Percentiles rank a stretch among this genome's conserved stretches.
Evolutionary conservation across 495 filamentous ascomycete genomes (phyloP).

Genomic region (Daldinia loculata): DNA sequence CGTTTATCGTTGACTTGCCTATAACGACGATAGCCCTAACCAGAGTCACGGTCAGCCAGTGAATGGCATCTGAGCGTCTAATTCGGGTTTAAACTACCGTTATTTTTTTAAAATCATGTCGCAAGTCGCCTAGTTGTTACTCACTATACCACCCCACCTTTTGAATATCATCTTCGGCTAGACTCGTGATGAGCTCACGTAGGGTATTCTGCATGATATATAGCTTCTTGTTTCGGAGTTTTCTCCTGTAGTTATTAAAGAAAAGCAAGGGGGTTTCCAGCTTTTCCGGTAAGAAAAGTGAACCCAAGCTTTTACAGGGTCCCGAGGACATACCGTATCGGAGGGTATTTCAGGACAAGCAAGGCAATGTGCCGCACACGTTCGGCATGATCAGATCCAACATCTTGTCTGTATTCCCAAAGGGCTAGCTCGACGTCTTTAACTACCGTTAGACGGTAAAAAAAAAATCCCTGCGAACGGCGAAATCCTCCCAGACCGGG

Average conservation of each 20-base stretch:
- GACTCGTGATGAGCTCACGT: conserved; percentile 10
- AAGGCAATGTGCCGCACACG: neutral
- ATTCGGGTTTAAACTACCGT: conserved; percentile 13
- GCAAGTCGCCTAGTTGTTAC: conserved; percentile 6
- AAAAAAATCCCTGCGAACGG: conserved; percentile 1
- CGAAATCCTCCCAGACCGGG: neutral
- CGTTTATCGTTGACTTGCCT: conserved; percentile 25
- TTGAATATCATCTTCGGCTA: conserved; percentile 12
- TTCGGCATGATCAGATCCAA: conserved; percentile 10
- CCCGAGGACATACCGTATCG: neutral
- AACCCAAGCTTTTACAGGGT: neutral
- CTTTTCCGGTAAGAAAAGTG: neutral
- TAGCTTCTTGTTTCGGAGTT: neutral
- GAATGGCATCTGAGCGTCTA: neutral
- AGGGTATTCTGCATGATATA: neutral
- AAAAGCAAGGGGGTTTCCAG: neutral
- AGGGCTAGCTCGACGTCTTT: neutral
- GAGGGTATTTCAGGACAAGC: neutral
- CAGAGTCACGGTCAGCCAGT: conserved; percentile 6
- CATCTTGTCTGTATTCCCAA: neutral
- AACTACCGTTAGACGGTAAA: conserved; percentile 6
- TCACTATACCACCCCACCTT: conserved; percentile 24
- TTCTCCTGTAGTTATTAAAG: neutral
- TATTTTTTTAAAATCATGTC: conserved; percentile 15
- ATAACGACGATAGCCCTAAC: conserved; percentile 6